Evolutionary conservation across 169 alveolate genomes (phyloP).

Genomic region (Cyclospora cayetanensis): DNA sequence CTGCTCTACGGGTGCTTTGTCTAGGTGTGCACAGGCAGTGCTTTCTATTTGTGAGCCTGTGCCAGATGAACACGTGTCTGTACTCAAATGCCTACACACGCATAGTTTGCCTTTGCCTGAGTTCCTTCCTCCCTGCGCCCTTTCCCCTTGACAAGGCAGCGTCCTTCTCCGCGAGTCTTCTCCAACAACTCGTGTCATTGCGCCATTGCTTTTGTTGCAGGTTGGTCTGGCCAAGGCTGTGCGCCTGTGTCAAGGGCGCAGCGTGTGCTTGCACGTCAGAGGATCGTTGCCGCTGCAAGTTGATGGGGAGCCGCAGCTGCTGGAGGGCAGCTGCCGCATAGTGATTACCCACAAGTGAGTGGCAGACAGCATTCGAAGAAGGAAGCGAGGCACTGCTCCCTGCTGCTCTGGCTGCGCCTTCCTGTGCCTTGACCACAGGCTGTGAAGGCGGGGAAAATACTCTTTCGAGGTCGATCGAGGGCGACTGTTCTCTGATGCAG

Average conservation of each 20-base stretch:
- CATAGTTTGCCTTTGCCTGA: background rate
- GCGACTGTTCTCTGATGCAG: background rate
- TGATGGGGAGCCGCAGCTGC: constrained; percentile 79
- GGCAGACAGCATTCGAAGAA: background rate
- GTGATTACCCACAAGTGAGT: constrained; percentile 47
- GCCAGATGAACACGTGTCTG: background rate
- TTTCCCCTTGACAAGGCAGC: background rate
- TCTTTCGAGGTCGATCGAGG: background rate
- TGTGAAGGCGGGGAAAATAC: background rate
- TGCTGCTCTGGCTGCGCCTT: background rate
- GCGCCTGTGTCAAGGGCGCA: constrained; percentile 76
- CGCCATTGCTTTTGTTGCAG: background rate
- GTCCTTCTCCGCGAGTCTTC: background rate
- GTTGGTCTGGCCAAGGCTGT: constrained; percentile 80
- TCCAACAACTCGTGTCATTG: background rate
- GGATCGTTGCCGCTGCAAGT: constrained; percentile 76
- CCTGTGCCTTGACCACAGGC: background rate
- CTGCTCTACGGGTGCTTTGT: background rate
- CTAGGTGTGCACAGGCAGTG: background rate
- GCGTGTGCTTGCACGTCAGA: constrained; percentile 71
- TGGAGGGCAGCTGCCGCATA: constrained; percentile 30
- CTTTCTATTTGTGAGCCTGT: background rate
- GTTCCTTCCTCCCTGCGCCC: background rate
- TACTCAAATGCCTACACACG: background rate
- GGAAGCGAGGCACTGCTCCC: background rate